Evolutionary conservation across 768 basidiomycete species (phyloP), one percentile per base, ranked within the genome.

Genomic region (Roridomyces roridus): DNA sequence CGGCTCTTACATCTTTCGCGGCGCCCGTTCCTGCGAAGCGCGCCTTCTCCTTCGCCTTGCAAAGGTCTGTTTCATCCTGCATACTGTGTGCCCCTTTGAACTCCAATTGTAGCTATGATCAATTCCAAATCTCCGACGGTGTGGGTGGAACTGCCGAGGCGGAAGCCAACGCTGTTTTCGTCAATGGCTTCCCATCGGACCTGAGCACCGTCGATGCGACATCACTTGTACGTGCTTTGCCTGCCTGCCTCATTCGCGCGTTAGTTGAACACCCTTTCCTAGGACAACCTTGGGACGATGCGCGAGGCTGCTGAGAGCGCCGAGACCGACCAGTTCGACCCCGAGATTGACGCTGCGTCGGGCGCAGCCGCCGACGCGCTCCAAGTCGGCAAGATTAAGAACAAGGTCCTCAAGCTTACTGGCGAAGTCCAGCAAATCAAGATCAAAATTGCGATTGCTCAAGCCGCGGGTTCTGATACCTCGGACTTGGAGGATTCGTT

Each of bases 361-460:
- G 66, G 65, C 18, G 65, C 63, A n/a, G 58, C 40, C 17, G 62
- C 39, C 14, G 28, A 35, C 35, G 76, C 74, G 4, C 72, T 78
- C 34, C 61, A 67, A 48, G 65, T 65, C 53, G 77, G 77, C 26
- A 77, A 77, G 70, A 77, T 72, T 59, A 72, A 78, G 75, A 78
- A 78, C 72, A 78, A 78, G 68, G 77, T 78, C 18, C 62, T 78
- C 24, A 78, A 78, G 67, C 68, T 78, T 49, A 75, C 74, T 47
- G 76, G 70, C 18, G 68, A 70, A 49, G 65, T 69, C 23, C 73
- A 75, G 61, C 68, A 60, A 36, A 55, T 72, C 24, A 68, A 72
- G 60, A 75, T 74, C 66, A 69, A 66, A 72, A 69, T 77, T 50
- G 76, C 74, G 12, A 66, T 74, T 51, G 74, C 74, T 2, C 39